A percentile compares a stretch with the other conserved stretches of the same genome.
phyloP scores from a whole-genome alignment of 176 grass and related monocot genomes.

The Zea mays region Zm-B73-REFERENCE-NAM-5.0 NC_050097.1:193604001-193604500 shows the following conservation, averaged over 20 bases:
- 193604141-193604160: constrained; percentile 88
- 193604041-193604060: constrained; percentile 83
- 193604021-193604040: constrained; percentile 71
- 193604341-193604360: constrained; percentile 85
- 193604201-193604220: constrained; percentile 83
- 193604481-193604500: constrained; percentile 71
- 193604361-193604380: constrained; percentile 97
- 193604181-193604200: constrained; percentile 82
- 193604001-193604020: constrained; percentile 74
- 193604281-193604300: constrained; percentile 89
- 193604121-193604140: constrained; percentile 73
- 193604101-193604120: constrained; percentile 59
- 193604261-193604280: constrained; percentile 79
- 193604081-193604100: constrained; percentile 77
- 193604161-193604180: constrained; percentile 75
- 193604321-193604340: constrained; percentile 79
- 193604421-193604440: constrained; percentile 65
- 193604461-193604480: constrained; percentile 91
- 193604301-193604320: constrained; percentile 88
- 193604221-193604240: constrained; percentile 80
- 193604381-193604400: constrained; percentile 57
- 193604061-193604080: constrained; percentile 61
- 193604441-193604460: constrained; percentile 83
- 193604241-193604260: constrained; percentile 87
- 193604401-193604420: constrained; percentile 51